Evolutionary conservation across 441 rosid genomes (phyloP).

Genomic region (Eutrema salsugineum): DNA sequence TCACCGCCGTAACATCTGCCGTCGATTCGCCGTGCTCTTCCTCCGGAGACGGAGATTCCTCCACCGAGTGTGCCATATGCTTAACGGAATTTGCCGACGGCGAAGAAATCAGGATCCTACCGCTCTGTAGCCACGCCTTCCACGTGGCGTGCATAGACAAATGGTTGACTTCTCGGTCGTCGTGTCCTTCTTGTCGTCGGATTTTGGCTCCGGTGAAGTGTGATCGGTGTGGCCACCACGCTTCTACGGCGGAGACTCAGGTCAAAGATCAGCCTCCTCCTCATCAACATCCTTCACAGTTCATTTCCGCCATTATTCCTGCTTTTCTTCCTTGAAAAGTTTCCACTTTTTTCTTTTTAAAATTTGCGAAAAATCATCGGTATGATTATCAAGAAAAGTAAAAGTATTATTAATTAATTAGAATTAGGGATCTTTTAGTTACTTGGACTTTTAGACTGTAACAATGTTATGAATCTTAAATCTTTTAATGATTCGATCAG

Average conservation of each 20-base stretch:
- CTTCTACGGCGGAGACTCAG: conserved; percentile 35
- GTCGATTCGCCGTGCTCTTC: conserved; percentile 11
- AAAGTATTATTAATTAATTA: conserved; percentile 11
- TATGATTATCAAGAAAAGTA: conserved; percentile 7
- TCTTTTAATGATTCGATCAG: not conserved
- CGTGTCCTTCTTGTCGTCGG: conserved; percentile 92
- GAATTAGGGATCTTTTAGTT: conserved; percentile 12
- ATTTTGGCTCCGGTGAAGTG: conserved; percentile 49
- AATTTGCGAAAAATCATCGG: not conserved
- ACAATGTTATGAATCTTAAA: not conserved
- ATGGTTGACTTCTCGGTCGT: conserved; percentile 76
- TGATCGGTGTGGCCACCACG: conserved; percentile 49
- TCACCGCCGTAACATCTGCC: conserved; percentile 22
- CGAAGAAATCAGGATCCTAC: conserved; percentile 68
- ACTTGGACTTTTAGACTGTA: not conserved
- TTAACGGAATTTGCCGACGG: conserved; percentile 56
- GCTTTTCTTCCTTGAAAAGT: conserved; percentile 28
- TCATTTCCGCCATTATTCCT: conserved; percentile 27
- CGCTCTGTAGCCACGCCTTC: conserved; percentile 75
- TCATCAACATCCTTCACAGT: conserved; percentile 25
- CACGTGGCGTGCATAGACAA: conserved; percentile 77
- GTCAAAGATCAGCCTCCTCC: conserved; percentile 16
- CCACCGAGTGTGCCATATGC: conserved; percentile 69
- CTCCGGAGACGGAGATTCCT: conserved; percentile 8
- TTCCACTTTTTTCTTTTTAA: not conserved